Evolutionary conservation across 495 filamentous ascomycete genomes (phyloP), one percentile per base, ranked within the genome.

Genomic region (Neurospora sp.): DNA sequence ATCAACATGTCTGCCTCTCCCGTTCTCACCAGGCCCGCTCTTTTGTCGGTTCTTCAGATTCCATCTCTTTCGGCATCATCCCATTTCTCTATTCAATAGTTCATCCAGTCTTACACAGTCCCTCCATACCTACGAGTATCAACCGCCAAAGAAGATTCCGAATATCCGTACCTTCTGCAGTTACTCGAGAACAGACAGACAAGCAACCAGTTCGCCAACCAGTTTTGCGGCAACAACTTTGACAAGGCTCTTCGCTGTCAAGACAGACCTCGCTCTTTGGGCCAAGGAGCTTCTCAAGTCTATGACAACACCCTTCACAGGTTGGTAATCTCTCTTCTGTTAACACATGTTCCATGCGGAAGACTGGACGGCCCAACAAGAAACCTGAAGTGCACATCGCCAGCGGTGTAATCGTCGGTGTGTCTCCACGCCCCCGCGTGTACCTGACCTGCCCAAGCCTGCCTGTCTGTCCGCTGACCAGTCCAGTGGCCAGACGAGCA

Each of bases 401-500:
- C 53, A 66, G 53, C 53, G 53, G 53, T 66, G 53, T 66, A 66
- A 35, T 66, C 53, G 27, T 66, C 53, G 53, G 53, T 35, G 27
- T 66, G 53, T 66, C 53, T 66, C 53, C 53, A 66, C 53, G 53
- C 27, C 53, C 53, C 53, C 53, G 53, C 53, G 53, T 35, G 53
- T 66, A 66, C 53, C 53, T 66, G 53, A 66, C 53, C 53, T 61
- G n/a, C n/a, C n/a, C n/a, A n/a, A n/a, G n/a, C n/a, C n/a, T n/a
- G 53, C 12, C 27, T 66, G 53, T 66, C 53, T 66, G 22, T 66
- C 53, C 27, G 53, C 53, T 66, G 53, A 66, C 53, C 53, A 35
- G 53, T 66, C 53, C 53, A 35, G 53, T 66, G 53, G 53, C 53
- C 31, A 35, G 53, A 66, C 48, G 27, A 66, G 53, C 53, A 66